Evolutionary conservation across 805 yeast species (phyloP).

Genomic region (Limtongozyma cylindracea): DNA sequence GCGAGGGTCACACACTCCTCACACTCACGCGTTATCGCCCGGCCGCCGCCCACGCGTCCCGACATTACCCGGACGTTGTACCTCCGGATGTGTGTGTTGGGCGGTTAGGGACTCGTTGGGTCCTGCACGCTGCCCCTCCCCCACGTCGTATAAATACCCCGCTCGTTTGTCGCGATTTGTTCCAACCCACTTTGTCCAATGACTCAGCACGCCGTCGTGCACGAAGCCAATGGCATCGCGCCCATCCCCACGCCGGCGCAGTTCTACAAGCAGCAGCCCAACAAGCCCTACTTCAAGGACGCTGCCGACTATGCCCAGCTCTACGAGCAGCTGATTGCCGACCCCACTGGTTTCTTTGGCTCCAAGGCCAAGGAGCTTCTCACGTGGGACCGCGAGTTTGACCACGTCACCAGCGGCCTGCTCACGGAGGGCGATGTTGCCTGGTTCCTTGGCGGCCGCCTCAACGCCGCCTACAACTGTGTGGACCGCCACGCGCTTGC

Average conservation of each 20-base stretch:
- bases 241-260: conserved; percentile 25
- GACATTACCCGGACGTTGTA: no score
- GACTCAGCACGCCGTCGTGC: conserved; percentile 20
- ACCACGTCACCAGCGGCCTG: conserved; percentile 1
- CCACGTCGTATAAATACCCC: no score
- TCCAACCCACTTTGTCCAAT: no score
- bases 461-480: conserved; percentile 83
- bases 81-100: no score
- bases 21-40: no score
- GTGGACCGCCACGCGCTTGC: conserved; percentile 87
- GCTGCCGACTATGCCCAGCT: conserved; percentile 8
- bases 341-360: conserved; percentile 67
- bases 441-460: conserved; percentile 85
- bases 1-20: no score
- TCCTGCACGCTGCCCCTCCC: no score
- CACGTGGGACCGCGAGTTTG: conserved; percentile 62
- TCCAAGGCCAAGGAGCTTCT: conserved; percentile 47
- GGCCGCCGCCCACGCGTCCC: no score
- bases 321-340: conserved; percentile 50
- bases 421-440: conserved; percentile 33
- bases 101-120: no score
- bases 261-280: conserved; percentile 33
- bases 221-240: conserved; percentile 28
- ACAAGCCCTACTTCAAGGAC: conserved; percentile 28
- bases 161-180: no score